Conservation (phyloP, 2,329 filamentous ascomycete species). For the Colletotrichum liaoningense region DNA sequence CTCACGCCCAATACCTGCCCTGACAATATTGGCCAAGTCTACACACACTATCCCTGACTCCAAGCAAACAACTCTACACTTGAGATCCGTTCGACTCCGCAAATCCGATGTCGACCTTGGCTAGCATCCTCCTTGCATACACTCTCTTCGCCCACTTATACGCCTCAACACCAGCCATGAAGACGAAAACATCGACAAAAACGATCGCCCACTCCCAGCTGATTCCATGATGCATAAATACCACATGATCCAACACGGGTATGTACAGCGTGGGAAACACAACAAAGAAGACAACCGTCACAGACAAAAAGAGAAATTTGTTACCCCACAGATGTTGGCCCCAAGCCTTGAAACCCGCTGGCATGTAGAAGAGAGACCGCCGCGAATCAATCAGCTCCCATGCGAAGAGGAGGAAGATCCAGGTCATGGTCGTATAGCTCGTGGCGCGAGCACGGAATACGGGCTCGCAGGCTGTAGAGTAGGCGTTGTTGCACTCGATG, state of each 20-base stretch:
- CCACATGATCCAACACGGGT: slow-evolving; percentile 59
- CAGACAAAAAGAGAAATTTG: slow-evolving; percentile 58
- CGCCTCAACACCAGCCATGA: slow-evolving; percentile 60
- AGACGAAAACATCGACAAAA: slow-evolving; percentile 57
- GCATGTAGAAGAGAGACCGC: slow-evolving; percentile 74
- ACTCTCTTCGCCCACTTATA: slow-evolving; percentile 63
- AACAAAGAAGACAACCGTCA: slow-evolving; percentile 49
- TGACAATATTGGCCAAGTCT: no score
- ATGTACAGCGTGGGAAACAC: slow-evolving; percentile 57
- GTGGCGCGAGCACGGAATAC: slow-evolving; percentile 74
- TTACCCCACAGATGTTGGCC: slow-evolving; percentile 67
- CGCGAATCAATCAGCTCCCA: slow-evolving; percentile 76
- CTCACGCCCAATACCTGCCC: no score
- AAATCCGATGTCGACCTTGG: no score
- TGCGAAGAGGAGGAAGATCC: slow-evolving; percentile 74
- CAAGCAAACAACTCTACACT: no score
- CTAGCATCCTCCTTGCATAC: not conserved
- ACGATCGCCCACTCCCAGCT: slow-evolving; percentile 60
- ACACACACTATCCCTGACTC: no score
- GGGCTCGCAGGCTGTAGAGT: slow-evolving; percentile 60
- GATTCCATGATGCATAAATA: slow-evolving; percentile 60
- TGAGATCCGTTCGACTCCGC: no score
- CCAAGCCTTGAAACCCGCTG: slow-evolving; percentile 69
- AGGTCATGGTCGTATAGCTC: slow-evolving; percentile 74
- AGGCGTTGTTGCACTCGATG: slow-evolving; percentile 63